A percentile compares a stretch with the other conserved stretches of the same genome.
phyloP scores from a whole-genome alignment of 2,329 filamentous ascomycete species.

The Arthrobotrys conoides region DNA sequence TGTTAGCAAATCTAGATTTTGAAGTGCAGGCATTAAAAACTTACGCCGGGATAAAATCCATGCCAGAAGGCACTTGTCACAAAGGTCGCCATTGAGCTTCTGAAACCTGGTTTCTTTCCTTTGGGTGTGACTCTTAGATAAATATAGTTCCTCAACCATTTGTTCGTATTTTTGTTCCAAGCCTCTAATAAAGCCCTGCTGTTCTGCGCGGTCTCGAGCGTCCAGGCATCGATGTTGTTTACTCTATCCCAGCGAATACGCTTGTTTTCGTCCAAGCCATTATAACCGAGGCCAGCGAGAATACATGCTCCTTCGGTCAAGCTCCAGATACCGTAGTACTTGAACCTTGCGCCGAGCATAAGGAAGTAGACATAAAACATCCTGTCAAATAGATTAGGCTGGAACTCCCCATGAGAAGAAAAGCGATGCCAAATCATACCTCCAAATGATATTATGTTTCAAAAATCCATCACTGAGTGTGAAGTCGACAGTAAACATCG shows the following conservation, averaged over 20 bases:
- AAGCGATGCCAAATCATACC: conserved; percentile 66
- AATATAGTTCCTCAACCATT: conserved; percentile 95
- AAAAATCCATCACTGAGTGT: conserved; percentile 78
- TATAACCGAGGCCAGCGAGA: conserved; percentile 91
- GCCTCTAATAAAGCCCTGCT: conserved; percentile 89
- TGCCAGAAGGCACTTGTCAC: conserved; percentile 95
- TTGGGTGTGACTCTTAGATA: conserved; percentile 95
- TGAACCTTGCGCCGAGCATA: conserved; percentile 83
- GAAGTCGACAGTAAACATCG: conserved; percentile 76
- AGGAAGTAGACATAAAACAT: conserved; percentile 87
- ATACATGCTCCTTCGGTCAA: conserved; percentile 96
- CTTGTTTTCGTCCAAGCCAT: conserved; percentile 86
- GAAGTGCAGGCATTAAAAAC: conserved; percentile 4
- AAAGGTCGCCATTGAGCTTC: conserved; percentile 94
- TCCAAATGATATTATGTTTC: conserved; percentile 77
- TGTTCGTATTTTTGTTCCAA: conserved; percentile 99
- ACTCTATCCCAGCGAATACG: conserved; percentile 91
- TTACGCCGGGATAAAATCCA: conserved; percentile 87
- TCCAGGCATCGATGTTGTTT: conserved; percentile 88
- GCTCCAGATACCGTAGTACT: conserved; percentile 97
- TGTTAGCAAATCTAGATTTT: conserved; percentile 9
- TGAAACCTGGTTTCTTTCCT: conserved; percentile 95
- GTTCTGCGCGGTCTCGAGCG: conserved; percentile 91
- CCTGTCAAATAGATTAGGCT: conserved; percentile 33
- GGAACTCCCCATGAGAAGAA: background rate